Percentiles rank a stretch among this genome's conserved stretches.
Conservation (phyloP, 2,329 filamentous ascomycete species). For the Claviceps sp. region DNA sequence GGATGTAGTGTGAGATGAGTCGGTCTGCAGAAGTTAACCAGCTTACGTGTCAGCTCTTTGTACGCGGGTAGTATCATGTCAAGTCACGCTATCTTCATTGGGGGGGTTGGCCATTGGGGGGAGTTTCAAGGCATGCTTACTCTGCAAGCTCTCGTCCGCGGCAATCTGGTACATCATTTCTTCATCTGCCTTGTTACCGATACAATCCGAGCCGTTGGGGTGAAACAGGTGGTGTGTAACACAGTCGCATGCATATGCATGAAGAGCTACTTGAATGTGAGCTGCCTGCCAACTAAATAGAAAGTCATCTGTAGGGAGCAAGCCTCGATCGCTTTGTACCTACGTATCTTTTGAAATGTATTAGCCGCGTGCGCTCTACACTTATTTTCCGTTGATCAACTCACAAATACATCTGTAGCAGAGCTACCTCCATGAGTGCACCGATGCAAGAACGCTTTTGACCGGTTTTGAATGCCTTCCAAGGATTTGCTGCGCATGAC, state of each 20-base stretch:
- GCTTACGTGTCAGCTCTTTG: not conserved
- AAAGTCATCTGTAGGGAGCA: not conserved
- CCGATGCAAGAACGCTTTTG: slow-evolving; percentile 38
- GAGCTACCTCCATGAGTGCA: slow-evolving; percentile 27
- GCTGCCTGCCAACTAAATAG: not conserved
- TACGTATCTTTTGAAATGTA: slow-evolving; percentile 1
- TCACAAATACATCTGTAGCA: slow-evolving; percentile 44
- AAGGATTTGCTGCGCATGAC: slow-evolving; percentile 43
- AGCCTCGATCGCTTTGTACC: not conserved
- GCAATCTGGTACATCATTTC: slow-evolving; percentile 56
- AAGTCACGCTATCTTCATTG: not conserved
- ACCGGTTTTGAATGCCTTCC: slow-evolving; percentile 43
- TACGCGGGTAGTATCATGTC: not conserved
- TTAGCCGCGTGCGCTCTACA: not conserved
- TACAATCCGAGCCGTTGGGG: slow-evolving; percentile 47
- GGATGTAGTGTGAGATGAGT: slow-evolving; percentile 44
- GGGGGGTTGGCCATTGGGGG: not conserved
- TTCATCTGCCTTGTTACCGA: slow-evolving; percentile 41
- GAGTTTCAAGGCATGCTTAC: slow-evolving; percentile 34
- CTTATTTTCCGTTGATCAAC: slow-evolving; percentile 7
- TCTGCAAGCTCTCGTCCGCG: slow-evolving; percentile 53
- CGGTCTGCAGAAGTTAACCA: slow-evolving; percentile 31
- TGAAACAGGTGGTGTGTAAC: slow-evolving; percentile 58
- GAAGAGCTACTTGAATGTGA: slow-evolving; percentile 25
- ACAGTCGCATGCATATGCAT: slow-evolving; percentile 58